phyloP scores from a whole-genome alignment of 164 flowering plant species.

The Cinnamomum chago region DNA sequence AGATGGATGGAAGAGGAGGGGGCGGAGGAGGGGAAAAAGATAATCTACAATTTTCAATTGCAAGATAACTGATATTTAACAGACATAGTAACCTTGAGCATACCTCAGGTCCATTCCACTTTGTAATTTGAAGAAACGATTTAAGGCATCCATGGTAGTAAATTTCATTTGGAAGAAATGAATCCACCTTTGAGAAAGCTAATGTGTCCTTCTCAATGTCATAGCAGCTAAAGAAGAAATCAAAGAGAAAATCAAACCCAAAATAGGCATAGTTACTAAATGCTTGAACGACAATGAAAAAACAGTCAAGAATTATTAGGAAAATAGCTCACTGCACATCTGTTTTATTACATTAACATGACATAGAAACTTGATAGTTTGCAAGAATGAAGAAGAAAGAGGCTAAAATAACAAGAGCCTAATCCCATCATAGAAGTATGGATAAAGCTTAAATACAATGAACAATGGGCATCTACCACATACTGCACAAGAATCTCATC shows the following conservation, averaged over 20 bases:
- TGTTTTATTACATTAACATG: background rate
- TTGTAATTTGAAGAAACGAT: constrained; percentile 82
- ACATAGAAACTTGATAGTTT: background rate
- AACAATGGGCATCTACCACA: background rate
- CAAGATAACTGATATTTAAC: too few relatives aligned
- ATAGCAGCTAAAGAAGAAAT: constrained; percentile 50
- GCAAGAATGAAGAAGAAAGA: background rate
- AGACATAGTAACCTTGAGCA: background rate
- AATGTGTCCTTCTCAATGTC: constrained; percentile 79
- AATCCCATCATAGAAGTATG: too few relatives aligned
- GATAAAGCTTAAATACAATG: background rate
- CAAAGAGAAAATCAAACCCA: background rate
- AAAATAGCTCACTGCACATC: background rate
- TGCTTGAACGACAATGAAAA: background rate
- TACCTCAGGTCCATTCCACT: constrained; percentile 99
- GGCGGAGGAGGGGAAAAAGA: too few relatives aligned
- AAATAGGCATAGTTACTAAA: background rate
- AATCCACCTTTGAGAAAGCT: constrained; percentile 83
- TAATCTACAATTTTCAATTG: too few relatives aligned
- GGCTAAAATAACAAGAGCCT: too few relatives aligned
- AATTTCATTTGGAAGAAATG: constrained; percentile 67
- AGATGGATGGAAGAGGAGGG: too few relatives aligned
- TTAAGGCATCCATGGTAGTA: constrained; percentile 96
- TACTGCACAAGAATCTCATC: too few relatives aligned
- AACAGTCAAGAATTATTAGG: background rate